These are phyloP conservation scores for Hansfordia pulvinata DNA, from an alignment of 2,329 filamentous ascomycete genomes.

Conservation along the genomic window DNA sequence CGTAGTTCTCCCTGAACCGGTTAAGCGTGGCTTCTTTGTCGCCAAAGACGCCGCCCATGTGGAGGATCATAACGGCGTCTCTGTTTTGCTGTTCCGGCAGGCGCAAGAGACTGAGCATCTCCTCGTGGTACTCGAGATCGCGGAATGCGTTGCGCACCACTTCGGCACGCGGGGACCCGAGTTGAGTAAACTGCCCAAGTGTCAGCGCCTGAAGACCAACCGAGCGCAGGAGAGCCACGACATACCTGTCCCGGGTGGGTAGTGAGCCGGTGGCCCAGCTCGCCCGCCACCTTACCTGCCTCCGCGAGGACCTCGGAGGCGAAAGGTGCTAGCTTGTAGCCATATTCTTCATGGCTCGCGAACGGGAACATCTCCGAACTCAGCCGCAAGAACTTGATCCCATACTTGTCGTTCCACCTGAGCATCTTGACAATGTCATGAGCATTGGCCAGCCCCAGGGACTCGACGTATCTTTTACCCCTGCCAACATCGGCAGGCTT, in stretches of 20 bases:
- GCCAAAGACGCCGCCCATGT: conserved; percentile 84
- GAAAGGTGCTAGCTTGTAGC: conserved; percentile 75
- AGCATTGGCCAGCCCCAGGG: conserved; percentile 68
- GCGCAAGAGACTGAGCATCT: conserved; percentile 65
- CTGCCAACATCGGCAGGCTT: conserved; percentile 51
- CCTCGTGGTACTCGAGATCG: conserved; percentile 79
- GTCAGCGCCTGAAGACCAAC: too few species aligned
- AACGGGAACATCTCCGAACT: conserved; percentile 97
- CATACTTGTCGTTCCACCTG: conserved; percentile 82
- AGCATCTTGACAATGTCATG: conserved; percentile 76
- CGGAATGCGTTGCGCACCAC: conserved; percentile 67
- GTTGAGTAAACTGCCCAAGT: conserved; percentile 59
- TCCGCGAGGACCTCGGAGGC: conserved; percentile 65
- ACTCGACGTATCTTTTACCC: conserved; percentile 62
- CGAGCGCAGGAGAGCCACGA: background rate
- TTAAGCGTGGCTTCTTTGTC: conserved; percentile 70
- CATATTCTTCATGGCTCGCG: conserved; percentile 75
- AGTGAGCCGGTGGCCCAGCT: conserved; percentile 73
- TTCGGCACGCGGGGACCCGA: conserved; percentile 66
- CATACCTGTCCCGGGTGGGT: conserved; percentile 71
- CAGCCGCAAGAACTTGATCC: conserved; percentile 82
- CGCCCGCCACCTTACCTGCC: conserved; percentile 61
- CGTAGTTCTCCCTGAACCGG: conserved; percentile 67
- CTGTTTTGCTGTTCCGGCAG: conserved; percentile 66
- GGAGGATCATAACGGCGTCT: conserved; percentile 87